Evolutionary conservation across 2,329 filamentous ascomycete species (phyloP).

Genomic region (Fusarium nodosum): DNA sequence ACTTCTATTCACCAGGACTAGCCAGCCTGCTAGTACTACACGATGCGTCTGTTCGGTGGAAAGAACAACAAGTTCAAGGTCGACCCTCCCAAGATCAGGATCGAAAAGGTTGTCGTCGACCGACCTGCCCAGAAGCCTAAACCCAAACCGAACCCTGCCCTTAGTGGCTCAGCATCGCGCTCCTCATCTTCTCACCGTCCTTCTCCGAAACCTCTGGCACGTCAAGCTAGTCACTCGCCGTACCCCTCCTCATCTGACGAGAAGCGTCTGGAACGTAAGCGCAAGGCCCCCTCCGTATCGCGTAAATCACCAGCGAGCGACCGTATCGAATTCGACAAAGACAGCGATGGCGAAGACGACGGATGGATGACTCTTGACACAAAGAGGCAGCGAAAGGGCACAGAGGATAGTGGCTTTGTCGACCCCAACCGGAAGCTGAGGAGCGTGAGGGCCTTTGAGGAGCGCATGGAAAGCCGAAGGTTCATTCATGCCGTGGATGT

Average conservation of each 20-base stretch:
- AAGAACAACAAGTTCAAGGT: conserved; percentile 66
- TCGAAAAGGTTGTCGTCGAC: conserved; percentile 66
- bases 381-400: conserved; percentile 63
- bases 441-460: conserved; percentile 62
- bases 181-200: conserved; percentile 56
- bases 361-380: conserved; percentile 65
- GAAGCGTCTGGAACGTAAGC: conserved; percentile 60
- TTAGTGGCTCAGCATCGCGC: conserved; percentile 51
- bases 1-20: conserved; percentile 22
- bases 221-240: conserved; percentile 59
- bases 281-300: conserved; percentile 59
- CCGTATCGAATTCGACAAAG: conserved; percentile 64
- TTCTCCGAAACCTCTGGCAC: conserved; percentile 58
- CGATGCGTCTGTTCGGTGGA: conserved; percentile 58
- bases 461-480: conserved; percentile 57
- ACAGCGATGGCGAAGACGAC: conserved; percentile 66
- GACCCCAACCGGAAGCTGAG: conserved; percentile 64
- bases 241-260: conserved; percentile 59
- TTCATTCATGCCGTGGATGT: conserved; percentile 73
- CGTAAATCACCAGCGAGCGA: conserved; percentile 63
- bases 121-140: conserved; percentile 55
- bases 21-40: conserved; percentile 30
- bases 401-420: conserved; percentile 57
- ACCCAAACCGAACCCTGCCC: conserved; percentile 53
- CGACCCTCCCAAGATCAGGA: conserved; percentile 64